Percentiles rank a stretch among this genome's conserved stretches.
Evolutionary conservation across 1,284 basidiomycete genomes (phyloP).

Genomic region (Cryptococcus depauperatus): DNA sequence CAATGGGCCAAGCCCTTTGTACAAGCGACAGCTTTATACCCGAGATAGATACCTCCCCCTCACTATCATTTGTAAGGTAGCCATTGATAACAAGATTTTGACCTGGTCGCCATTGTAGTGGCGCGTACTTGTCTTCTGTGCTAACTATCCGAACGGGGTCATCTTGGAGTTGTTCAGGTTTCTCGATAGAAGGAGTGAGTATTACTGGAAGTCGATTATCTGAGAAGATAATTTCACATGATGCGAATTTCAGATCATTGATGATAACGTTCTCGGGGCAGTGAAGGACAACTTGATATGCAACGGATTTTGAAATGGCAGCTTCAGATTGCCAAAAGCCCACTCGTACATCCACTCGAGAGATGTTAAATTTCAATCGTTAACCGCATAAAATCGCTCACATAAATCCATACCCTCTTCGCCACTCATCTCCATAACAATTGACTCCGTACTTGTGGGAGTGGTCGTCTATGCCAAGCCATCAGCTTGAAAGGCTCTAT

Average conservation of each 20-base stretch:
- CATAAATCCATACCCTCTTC: constrained; percentile 53
- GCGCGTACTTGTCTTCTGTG: constrained; percentile 6
- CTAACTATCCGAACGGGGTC: neutral
- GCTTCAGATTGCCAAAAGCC: constrained; percentile 63
- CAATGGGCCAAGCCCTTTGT: constrained; percentile 30
- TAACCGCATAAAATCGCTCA: constrained; percentile 43
- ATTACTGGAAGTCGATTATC: constrained; percentile 32
- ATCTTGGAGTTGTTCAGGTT: neutral
- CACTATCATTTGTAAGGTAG: constrained; percentile 4
- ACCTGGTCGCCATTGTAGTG: constrained; percentile 17
- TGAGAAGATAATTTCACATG: constrained; percentile 31
- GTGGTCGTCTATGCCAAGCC: constrained; percentile 54
- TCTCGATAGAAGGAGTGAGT: neutral
- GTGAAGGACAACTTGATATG: constrained; percentile 57
- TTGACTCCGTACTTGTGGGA: constrained; percentile 51
- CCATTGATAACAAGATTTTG: constrained; percentile 19
- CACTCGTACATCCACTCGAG: constrained; percentile 55
- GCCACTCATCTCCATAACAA: constrained; percentile 58
- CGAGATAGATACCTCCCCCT: constrained; percentile 25
- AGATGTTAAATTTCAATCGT: constrained; percentile 1
- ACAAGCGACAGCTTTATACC: constrained; percentile 20
- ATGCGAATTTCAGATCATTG: constrained; percentile 28
- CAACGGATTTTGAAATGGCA: constrained; percentile 54
- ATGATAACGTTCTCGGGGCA: constrained; percentile 43
- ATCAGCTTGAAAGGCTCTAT: constrained; percentile 1